Evolutionary conservation across 2,329 filamentous ascomycete genomes (phyloP).

Genomic region (Aspergillus fumigatus): DNA sequence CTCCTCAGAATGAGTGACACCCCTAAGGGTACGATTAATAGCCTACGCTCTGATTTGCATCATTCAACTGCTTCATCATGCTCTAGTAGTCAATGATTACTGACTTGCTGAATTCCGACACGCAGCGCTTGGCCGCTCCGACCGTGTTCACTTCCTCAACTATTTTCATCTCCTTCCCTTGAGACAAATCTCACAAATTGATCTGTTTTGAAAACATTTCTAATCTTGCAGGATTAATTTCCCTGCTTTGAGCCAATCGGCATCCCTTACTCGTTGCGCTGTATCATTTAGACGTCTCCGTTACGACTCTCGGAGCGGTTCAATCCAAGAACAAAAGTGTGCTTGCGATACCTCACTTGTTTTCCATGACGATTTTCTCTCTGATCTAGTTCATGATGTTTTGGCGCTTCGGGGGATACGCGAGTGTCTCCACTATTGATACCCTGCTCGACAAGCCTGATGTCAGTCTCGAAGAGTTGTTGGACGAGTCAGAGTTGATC

Average conservation of each 20-base stretch:
- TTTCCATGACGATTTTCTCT: constrained; percentile 35
- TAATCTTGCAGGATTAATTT: constrained; percentile 6
- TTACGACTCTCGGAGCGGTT: constrained; percentile 24
- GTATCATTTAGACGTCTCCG: constrained; percentile 25
- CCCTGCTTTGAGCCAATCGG: background rate
- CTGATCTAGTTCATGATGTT: constrained; percentile 71
- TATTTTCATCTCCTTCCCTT: constrained; percentile 8
- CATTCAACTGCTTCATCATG: background rate
- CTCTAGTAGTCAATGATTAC: constrained; percentile 6
- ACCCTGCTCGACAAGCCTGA: constrained; percentile 93
- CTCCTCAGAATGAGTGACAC: background rate
- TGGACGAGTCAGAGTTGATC: constrained; percentile 93
- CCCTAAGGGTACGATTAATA: background rate
- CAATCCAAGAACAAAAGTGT: constrained; percentile 14
- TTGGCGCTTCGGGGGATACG: constrained; percentile 98
- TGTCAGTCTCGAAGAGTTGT: constrained; percentile 89
- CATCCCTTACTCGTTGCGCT: constrained; percentile 6
- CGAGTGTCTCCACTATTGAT: constrained; percentile 94
- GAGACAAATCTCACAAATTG: constrained; percentile 10
- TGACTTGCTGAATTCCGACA: constrained; percentile 11
- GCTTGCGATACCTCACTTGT: constrained; percentile 15
- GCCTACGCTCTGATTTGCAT: background rate
- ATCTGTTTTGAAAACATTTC: constrained; percentile 6
- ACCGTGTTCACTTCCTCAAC: constrained; percentile 18
- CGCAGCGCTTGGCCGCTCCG: constrained; percentile 26